phyloP scores from a whole-genome alignment of 495 filamentous ascomycete genomes.

The Pyrenula massariospora region DNA sequence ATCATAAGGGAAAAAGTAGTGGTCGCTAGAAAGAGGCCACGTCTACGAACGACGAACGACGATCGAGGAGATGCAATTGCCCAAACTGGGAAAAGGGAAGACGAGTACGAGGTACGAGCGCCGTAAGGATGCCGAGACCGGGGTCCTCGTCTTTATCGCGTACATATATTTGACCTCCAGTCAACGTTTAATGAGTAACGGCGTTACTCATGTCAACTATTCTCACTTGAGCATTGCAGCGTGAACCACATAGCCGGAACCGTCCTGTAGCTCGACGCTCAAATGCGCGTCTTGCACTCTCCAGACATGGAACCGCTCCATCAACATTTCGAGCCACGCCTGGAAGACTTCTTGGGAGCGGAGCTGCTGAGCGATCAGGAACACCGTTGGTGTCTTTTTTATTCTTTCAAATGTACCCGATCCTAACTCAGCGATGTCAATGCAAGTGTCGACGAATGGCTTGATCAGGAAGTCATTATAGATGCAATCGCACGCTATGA shows the following conservation, averaged over 20 bases:
- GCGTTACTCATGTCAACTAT: too few species aligned
- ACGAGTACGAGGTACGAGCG: too few species aligned
- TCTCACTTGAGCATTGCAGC: background rate
- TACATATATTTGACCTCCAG: too few species aligned
- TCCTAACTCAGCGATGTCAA: slow-evolving; percentile 57
- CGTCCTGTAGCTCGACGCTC: slow-evolving; percentile 39
- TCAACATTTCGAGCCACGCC: slow-evolving; percentile 60
- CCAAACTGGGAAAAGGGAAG: too few species aligned
- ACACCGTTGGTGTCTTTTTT: slow-evolving; percentile 33
- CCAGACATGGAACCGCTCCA: slow-evolving; percentile 58
- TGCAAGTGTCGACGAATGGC: slow-evolving; percentile 75
- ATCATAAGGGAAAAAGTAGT: too few species aligned
- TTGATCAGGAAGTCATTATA: slow-evolving; percentile 78
- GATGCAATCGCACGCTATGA: slow-evolving; percentile 81
- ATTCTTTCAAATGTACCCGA: slow-evolving; percentile 6
- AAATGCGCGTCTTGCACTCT: slow-evolving; percentile 55
- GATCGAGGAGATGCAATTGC: too few species aligned
- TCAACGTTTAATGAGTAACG: too few species aligned
- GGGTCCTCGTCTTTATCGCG: too few species aligned
- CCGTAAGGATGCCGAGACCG: too few species aligned
- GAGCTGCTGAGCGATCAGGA: slow-evolving; percentile 76
- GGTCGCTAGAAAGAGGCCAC: too few species aligned
- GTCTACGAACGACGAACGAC: too few species aligned
- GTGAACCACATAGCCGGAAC: slow-evolving; percentile 10
- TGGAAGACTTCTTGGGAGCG: slow-evolving; percentile 77